Evolutionary conservation across 1,284 basidiomycete species (phyloP).

Genomic region (Ceratobasidium theobromae): DNA sequence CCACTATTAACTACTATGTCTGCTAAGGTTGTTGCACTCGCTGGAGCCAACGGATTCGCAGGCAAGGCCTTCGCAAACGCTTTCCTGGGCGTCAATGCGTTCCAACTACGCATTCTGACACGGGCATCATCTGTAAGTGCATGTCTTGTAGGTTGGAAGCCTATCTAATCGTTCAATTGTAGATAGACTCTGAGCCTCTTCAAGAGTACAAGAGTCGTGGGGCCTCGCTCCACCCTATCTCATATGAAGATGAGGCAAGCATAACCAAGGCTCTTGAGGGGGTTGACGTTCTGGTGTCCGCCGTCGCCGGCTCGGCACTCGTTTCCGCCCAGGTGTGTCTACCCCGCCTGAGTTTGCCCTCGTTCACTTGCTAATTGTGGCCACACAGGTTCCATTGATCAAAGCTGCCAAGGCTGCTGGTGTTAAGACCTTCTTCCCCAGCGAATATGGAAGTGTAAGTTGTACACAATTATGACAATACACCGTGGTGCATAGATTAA

Average conservation of each 20-base stretch:
- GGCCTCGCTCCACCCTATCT: not conserved
- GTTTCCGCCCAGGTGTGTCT: not conserved
- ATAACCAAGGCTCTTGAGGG: not conserved
- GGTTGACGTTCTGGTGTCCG: slow-evolving; percentile 2
- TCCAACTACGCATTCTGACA: slow-evolving; percentile 15
- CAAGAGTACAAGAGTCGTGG: not conserved
- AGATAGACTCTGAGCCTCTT: not conserved
- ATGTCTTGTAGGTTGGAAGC: not conserved
- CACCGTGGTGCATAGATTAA: not conserved
- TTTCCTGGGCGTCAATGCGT: not conserved
- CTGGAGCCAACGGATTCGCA: slow-evolving; percentile 14
- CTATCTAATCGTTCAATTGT: not conserved
- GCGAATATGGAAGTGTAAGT: slow-evolving; percentile 4
- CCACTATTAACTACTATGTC: slow-evolving; percentile 1
- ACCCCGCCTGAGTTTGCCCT: not conserved
- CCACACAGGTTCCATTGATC: not conserved
- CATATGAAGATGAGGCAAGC: not conserved
- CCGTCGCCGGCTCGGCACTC: not conserved
- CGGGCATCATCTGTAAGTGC: slow-evolving; percentile 8
- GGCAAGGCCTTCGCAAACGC: slow-evolving; percentile 9
- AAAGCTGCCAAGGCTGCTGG: not conserved
- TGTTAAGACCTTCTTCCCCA: not conserved
- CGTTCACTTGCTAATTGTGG: not conserved
- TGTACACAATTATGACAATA: not conserved
- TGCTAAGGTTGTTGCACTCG: slow-evolving; percentile 15